phyloP scores from a whole-genome alignment of 2,329 filamentous ascomycete species.

The Camptophora hylomeconis region DNA sequence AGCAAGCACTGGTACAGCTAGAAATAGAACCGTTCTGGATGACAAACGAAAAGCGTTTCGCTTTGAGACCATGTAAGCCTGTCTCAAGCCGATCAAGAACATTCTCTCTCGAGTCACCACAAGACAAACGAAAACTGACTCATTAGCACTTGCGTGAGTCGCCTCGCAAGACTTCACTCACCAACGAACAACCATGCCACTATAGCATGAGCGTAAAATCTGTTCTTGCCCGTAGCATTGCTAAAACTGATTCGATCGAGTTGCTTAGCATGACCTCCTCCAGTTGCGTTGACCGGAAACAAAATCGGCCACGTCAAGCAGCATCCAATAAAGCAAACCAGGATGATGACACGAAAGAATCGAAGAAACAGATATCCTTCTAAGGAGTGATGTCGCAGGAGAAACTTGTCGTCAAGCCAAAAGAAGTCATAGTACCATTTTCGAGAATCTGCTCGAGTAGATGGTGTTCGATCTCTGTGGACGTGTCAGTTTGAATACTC shows the following conservation, averaged over 20 bases:
- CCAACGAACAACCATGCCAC: constrained; percentile 71
- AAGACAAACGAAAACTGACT: constrained; percentile 67
- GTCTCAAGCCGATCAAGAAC: constrained; percentile 79
- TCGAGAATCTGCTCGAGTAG: constrained; percentile 9
- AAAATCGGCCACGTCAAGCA: constrained; percentile 77
- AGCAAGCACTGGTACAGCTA: constrained; percentile 66
- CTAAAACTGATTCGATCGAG: constrained; percentile 72
- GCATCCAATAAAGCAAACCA: constrained; percentile 70
- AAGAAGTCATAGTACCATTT: constrained; percentile 29
- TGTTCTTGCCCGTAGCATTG: constrained; percentile 52
- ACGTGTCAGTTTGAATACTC: constrained; percentile 1
- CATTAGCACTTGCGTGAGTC: not conserved
- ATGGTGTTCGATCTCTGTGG: constrained; percentile 15
- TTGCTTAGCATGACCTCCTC: constrained; percentile 52
- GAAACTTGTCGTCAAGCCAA: constrained; percentile 55
- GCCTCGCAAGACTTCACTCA: constrained; percentile 18
- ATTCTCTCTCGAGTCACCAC: constrained; percentile 77
- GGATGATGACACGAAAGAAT: constrained; percentile 64
- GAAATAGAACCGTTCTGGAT: constrained; percentile 76
- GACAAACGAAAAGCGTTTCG: constrained; percentile 73
- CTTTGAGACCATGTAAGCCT: constrained; percentile 79
- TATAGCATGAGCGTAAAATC: constrained; percentile 67
- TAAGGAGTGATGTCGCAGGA: constrained; percentile 81
- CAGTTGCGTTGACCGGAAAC: constrained; percentile 80
- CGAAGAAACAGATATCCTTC: constrained; percentile 88